Evolutionary conservation across 2,329 filamentous ascomycete species (phyloP).

Genomic region (Cercospora berteroae): DNA sequence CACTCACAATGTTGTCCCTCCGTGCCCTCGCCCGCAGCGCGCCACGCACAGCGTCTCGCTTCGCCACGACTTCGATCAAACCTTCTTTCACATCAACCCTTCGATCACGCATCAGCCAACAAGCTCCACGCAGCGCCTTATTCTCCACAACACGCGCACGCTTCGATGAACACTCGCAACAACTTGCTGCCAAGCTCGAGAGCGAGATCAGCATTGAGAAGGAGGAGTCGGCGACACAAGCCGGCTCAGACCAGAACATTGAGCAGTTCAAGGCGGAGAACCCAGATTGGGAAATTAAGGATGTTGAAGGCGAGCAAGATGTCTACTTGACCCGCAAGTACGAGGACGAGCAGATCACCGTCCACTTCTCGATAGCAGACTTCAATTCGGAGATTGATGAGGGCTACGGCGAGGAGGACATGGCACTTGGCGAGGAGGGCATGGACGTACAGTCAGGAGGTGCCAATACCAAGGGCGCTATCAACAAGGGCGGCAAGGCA

Average conservation of each 20-base stretch:
- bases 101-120: constrained; percentile 21
- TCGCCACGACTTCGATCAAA: constrained; percentile 42
- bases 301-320: constrained; percentile 81
- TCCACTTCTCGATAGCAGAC: constrained; percentile 82
- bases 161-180: constrained; percentile 61
- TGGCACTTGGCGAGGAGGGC: constrained; percentile 51
- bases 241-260: constrained; percentile 61
- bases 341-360: constrained; percentile 81
- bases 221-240: constrained; percentile 60
- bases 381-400: constrained; percentile 58
- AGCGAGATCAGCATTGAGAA: constrained; percentile 81
- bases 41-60: constrained; percentile 44
- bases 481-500: constrained; percentile 54
- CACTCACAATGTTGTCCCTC: constrained; percentile 45
- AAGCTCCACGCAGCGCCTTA: constrained; percentile 31
- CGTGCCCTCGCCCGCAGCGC: constrained; percentile 47
- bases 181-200: constrained; percentile 82
- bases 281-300: constrained; percentile 71
- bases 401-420: constrained; percentile 46
- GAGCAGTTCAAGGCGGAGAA: constrained; percentile 80
- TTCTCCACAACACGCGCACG: constrained; percentile 46
- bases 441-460: constrained; percentile 53
- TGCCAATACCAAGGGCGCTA: constrained; percentile 55
- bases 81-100: constrained; percentile 28
- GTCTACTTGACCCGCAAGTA: constrained; percentile 79